These are phyloP conservation scores for Whalleya microplaca DNA, from an alignment of 2,329 filamentous ascomycete genomes.

Conservation along the genomic window DNA sequence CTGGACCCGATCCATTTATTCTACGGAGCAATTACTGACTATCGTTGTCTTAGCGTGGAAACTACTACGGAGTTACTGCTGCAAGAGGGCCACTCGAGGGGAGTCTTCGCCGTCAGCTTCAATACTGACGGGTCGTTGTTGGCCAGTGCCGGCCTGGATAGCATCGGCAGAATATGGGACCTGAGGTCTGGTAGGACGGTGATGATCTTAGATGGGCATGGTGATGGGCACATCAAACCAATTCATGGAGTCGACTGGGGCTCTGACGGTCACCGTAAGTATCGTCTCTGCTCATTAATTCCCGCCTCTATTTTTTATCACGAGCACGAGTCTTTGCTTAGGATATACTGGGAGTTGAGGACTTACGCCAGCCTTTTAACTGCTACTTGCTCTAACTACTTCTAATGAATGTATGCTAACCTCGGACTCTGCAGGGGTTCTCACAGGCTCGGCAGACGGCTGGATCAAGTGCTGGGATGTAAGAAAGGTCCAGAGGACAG, in stretches of 20 bases:
- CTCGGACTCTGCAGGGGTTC: slow-evolving; percentile 46
- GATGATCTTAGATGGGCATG: slow-evolving; percentile 90
- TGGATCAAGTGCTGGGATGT: slow-evolving; percentile 99
- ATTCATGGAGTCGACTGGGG: slow-evolving; percentile 95
- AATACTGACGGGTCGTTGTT: slow-evolving; percentile 89
- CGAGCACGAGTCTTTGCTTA: neutral
- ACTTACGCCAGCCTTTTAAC: no score
- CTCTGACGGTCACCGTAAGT: slow-evolving; percentile 76
- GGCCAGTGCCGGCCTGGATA: slow-evolving; percentile 91
- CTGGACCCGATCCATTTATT: neutral
- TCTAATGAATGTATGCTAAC: neutral
- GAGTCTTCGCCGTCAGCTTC: slow-evolving; percentile 89
- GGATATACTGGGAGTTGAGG: no score
- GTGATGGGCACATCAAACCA: slow-evolving; percentile 81
- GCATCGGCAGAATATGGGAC: slow-evolving; percentile 95
- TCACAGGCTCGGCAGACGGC: slow-evolving; percentile 91
- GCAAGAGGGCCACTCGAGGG: slow-evolving; percentile 93
- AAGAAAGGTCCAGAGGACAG: slow-evolving; percentile 80
- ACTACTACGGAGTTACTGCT: slow-evolving; percentile 81
- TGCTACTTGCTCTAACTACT: neutral
- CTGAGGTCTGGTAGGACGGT: slow-evolving; percentile 88
- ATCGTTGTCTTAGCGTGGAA: slow-evolving; percentile 54
- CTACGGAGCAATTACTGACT: slow-evolving; percentile 40
- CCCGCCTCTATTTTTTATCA: neutral
- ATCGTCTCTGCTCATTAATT: neutral